Percentiles rank a stretch among this genome's conserved stretches.
These are phyloP conservation scores for Claviceps sp. DNA, from an alignment of 2,329 filamentous ascomycete species.

Conservation along the genomic window DNA sequence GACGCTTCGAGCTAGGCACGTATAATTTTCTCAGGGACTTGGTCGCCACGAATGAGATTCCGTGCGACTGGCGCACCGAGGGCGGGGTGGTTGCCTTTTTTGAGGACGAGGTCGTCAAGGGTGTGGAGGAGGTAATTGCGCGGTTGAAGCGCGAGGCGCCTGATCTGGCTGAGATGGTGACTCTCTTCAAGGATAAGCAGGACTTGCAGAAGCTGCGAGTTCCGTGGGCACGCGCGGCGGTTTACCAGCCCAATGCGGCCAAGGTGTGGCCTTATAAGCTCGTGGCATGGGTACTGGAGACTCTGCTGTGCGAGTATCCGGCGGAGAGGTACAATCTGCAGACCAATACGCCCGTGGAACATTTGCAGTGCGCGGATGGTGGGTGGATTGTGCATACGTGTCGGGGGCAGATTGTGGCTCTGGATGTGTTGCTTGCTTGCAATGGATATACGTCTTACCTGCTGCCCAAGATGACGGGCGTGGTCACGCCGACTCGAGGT, in stretches of 20 bases:
- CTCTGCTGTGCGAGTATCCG: conserved; percentile 29
- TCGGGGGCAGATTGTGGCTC: conserved; percentile 51
- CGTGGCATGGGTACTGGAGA: conserved; percentile 56
- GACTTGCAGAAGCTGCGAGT: conserved; percentile 40
- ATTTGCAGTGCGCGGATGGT: conserved; percentile 23
- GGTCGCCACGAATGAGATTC: conserved; percentile 41
- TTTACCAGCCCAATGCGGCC: conserved; percentile 51
- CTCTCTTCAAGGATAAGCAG: conserved; percentile 24
- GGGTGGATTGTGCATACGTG: conserved; percentile 52
- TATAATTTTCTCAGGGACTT: conserved; percentile 46
- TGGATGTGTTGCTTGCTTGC: conserved; percentile 60
- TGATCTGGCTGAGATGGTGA: conserved; percentile 37
- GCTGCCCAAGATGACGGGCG: conserved; percentile 51
- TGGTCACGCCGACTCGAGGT: conserved; percentile 66
- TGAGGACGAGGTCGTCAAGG: conserved; percentile 37
- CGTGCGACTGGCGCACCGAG: conserved; percentile 56
- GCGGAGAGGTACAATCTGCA: conserved; percentile 52
- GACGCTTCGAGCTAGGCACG: conserved; percentile 59
- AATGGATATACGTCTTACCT: conserved; percentile 76
- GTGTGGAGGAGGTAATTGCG: conserved; percentile 36
- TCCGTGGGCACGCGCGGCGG: conserved; percentile 44
- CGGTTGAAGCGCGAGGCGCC: conserved; percentile 36
- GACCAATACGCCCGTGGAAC: conserved; percentile 53
- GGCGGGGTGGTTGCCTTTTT: conserved; percentile 53
- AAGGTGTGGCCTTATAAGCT: conserved; percentile 78